These are phyloP conservation scores for Myxozyma melibiosi DNA, from an alignment of 805 yeast species.

Conservation along the genomic window DNA sequence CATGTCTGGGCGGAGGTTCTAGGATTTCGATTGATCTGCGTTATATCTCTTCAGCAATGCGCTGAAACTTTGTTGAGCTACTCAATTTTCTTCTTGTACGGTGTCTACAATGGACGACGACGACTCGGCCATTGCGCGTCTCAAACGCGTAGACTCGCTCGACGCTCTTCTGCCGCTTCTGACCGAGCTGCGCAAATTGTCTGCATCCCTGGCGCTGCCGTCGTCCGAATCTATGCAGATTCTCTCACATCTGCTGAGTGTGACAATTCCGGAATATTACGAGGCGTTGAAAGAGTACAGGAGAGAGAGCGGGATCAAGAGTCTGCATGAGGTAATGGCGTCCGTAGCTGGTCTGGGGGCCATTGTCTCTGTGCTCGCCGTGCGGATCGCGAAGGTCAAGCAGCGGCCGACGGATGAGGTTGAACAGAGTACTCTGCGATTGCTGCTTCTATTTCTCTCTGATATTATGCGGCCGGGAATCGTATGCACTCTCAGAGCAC, in stretches of 20 bases:
- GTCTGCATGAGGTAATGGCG: neutral
- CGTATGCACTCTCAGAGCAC: neutral
- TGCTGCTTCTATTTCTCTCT: neutral
- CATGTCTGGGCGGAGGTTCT: too few relatives aligned
- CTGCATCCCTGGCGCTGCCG: neutral
- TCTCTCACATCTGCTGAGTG: constrained; percentile 5
- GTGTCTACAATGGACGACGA: neutral
- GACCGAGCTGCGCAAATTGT: neutral
- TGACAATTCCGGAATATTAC: constrained; percentile 12
- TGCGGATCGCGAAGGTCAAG: neutral
- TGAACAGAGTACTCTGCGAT: neutral
- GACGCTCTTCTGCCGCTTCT: neutral
- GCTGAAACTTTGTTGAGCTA: too few relatives aligned
- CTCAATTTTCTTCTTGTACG: too few relatives aligned
- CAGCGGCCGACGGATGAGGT: constrained; percentile 6
- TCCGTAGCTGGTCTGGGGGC: constrained; percentile 12
- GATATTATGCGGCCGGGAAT: constrained; percentile 7
- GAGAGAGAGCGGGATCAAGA: neutral
- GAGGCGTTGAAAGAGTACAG: neutral
- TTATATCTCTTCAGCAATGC: too few relatives aligned
- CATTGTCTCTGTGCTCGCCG: neutral
- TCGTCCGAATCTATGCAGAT: constrained; percentile 4
- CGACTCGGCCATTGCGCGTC: neutral
- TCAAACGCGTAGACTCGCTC: neutral
- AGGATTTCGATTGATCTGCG: too few relatives aligned